A percentile compares a stretch with the other conserved stretches of the same genome.
Evolutionary conservation across 495 filamentous ascomycete species (phyloP).

Genomic region (Wilcoxina mikolae): DNA sequence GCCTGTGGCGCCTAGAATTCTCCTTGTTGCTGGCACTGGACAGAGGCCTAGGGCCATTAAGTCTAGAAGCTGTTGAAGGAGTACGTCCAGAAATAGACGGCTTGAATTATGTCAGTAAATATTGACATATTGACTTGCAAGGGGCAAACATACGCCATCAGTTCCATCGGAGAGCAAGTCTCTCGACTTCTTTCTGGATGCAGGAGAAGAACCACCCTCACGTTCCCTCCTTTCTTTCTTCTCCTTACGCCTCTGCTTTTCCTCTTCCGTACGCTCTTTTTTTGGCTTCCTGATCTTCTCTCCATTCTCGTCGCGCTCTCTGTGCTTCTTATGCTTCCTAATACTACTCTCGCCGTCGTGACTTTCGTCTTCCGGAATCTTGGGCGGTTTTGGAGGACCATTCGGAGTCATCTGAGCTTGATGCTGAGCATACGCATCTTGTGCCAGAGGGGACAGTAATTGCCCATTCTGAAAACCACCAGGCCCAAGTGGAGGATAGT

Average conservation of each 20-base stretch:
- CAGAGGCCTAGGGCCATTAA: conserved; percentile 26
- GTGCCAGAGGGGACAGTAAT: conserved; percentile 26
- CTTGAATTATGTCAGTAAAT: conserved; percentile 13
- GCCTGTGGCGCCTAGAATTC: conserved; percentile 22
- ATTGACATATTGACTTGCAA: conserved; percentile 1
- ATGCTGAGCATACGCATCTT: conserved; percentile 28
- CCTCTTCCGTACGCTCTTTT: conserved; percentile 26
- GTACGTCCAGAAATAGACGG: conserved; percentile 26
- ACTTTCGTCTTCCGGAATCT: conserved; percentile 14
- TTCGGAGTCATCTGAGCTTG: conserved; percentile 18
- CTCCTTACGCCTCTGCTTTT: conserved; percentile 24
- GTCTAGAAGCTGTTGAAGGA: conserved; percentile 23
- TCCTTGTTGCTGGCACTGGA: conserved; percentile 28
- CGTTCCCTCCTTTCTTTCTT: conserved; percentile 23
- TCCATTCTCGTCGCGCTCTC: conserved; percentile 22
- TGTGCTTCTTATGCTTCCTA: conserved; percentile 11
- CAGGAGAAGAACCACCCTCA: conserved; percentile 18
- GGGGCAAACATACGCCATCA: conserved; percentile 18
- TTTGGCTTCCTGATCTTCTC: conserved; percentile 22
- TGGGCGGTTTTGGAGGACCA: conserved; percentile 17
- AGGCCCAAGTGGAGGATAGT: conserved; percentile 25
- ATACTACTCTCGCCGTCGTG: conserved; percentile 1
- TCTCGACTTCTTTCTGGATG: conserved; percentile 25
- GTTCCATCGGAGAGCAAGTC: conserved; percentile 19
- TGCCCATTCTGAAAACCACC: conserved; percentile 27